Conservation (phyloP, 148 eudicot genomes). For the Amaranthus palmeri region DNA sequence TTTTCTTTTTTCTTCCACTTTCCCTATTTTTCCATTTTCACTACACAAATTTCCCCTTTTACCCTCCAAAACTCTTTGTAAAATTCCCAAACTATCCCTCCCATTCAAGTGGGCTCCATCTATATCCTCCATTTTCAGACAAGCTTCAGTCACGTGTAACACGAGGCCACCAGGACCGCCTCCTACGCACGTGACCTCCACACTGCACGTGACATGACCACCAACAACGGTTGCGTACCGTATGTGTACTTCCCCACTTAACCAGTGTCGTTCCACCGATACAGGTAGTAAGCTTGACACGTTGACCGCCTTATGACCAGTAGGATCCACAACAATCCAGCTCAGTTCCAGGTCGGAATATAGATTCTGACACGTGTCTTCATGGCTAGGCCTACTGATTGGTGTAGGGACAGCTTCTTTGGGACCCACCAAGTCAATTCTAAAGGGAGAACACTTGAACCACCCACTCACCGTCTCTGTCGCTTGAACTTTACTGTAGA, state of each 20-base stretch:
- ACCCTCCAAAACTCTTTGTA: slow-evolving; percentile 44
- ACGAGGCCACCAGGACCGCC: slow-evolving; percentile 34
- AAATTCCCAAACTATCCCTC: slow-evolving; percentile 62
- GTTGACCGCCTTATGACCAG: slow-evolving; percentile 33
- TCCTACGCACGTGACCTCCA: slow-evolving; percentile 62
- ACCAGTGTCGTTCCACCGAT: slow-evolving; percentile 64
- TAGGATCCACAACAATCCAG: slow-evolving; percentile 65
- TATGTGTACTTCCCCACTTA: slow-evolving; percentile 68
- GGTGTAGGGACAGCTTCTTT: slow-evolving; percentile 56
- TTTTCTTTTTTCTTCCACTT: slow-evolving; percentile 35
- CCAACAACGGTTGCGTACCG: slow-evolving; percentile 35
- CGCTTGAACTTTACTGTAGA: slow-evolving; percentile 50
- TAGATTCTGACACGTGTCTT: slow-evolving; percentile 41
- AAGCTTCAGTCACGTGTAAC: slow-evolving; percentile 70
- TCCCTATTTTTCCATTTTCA: slow-evolving; percentile 7
- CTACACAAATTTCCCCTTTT: slow-evolving; percentile 32
- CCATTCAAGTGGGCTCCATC: slow-evolving; percentile 59
- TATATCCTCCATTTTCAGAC: slow-evolving; percentile 63
- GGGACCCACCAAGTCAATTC: slow-evolving; percentile 61
- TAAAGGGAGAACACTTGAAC: slow-evolving; percentile 80
- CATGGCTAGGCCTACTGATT: slow-evolving; percentile 35
- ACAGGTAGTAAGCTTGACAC: slow-evolving; percentile 59
- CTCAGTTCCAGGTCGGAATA: slow-evolving; percentile 44
- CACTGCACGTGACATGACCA: slow-evolving; percentile 38
- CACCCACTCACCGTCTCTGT: slow-evolving; percentile 57